These are phyloP conservation scores for Lactifluus hygrophoroides DNA, from an alignment of 768 basidiomycete genomes.

Conservation along the genomic window DNA sequence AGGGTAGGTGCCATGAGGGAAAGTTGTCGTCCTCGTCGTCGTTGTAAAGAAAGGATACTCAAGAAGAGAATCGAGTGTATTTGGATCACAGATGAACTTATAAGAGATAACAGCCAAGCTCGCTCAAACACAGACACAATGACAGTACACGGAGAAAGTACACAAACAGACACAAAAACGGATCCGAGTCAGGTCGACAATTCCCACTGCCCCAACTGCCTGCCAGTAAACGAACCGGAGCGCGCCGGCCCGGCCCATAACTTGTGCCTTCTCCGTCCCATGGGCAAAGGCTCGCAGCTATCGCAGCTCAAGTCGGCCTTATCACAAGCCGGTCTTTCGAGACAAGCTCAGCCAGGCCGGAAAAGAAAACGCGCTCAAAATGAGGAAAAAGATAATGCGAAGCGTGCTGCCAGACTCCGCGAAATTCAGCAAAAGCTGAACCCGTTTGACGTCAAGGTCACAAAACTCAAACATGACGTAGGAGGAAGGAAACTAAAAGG, in stretches of 20 bases:
- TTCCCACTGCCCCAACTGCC: not conserved
- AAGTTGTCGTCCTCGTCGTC: too few relatives aligned
- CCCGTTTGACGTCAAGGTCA: constrained; percentile 91
- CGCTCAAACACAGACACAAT: not conserved
- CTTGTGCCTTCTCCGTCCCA: constrained; percentile 21
- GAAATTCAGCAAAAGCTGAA: constrained; percentile 84
- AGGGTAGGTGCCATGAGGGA: constrained; percentile 11
- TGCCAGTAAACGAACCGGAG: not conserved
- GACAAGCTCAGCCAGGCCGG: constrained; percentile 46
- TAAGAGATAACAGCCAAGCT: not conserved
- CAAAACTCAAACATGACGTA: constrained; percentile 87
- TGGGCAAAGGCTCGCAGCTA: constrained; percentile 85
- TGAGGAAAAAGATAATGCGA: constrained; percentile 74
- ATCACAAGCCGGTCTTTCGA: constrained; percentile 67
- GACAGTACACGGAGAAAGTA: not conserved
- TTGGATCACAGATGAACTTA: not conserved
- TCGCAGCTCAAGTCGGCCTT: constrained; percentile 84
- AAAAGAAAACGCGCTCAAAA: constrained; percentile 58
- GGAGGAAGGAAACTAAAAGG: constrained; percentile 85
- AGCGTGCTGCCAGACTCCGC: constrained; percentile 67
- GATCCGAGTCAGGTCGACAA: not conserved
- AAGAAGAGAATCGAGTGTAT: not conserved
- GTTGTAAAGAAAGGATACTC: not conserved
- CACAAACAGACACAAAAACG: not conserved
- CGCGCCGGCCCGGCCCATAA: not conserved